Evolutionary conservation across 1,139 yeast genomes (phyloP), one percentile per base, ranked within the genome.

Genomic region (Hyphopichia burtonii): DNA sequence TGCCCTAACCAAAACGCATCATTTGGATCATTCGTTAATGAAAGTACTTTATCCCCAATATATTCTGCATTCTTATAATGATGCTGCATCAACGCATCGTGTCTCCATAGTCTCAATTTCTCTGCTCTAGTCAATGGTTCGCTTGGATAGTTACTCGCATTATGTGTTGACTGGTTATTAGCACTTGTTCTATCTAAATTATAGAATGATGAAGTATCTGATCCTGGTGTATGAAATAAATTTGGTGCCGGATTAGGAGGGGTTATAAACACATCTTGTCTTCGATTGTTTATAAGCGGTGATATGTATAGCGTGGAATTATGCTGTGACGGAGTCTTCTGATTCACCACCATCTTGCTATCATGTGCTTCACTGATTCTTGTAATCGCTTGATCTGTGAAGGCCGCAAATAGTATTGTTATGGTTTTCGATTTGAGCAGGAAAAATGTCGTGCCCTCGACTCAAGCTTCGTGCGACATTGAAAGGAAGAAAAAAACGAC

Each of bases 1-100:
- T 93, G 96, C 0, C 96, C 97, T 35, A 93, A 71, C 97, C 98
- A 93, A 61, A 90, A 91, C 12, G 97, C 97, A 61, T 93, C 98
- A 55, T 86, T 87, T 14, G 96, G 86, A 56, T 91, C 97, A 47
- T 80, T 76, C 1, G 91, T 86, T 45, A 91, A 66, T 0, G 91
- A 81, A 38, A 65, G 73, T 9, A 94, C 87, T 54, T 91, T 93
- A 65, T 93, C 96, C 11, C 97, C 99, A 28, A 94, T 79, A 57
- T 82, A 89, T 54, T 86, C 94, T 0, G 99, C 98, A 0, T 98
- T 88, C 38, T 77, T 76, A 60, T 87, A 87, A 49, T 91, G 96
- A 59, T 91, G 98, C 55, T 91, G 96, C 83, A 86, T 83, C 44
- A 86, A 65, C 0, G 99, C 96, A 59, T 90, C 96, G 49, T 90